A percentile compares a stretch with the other conserved stretches of the same genome.
phyloP scores from a whole-genome alignment of 2,329 filamentous ascomycete genomes.

The Talaromyces sp. region DNA sequence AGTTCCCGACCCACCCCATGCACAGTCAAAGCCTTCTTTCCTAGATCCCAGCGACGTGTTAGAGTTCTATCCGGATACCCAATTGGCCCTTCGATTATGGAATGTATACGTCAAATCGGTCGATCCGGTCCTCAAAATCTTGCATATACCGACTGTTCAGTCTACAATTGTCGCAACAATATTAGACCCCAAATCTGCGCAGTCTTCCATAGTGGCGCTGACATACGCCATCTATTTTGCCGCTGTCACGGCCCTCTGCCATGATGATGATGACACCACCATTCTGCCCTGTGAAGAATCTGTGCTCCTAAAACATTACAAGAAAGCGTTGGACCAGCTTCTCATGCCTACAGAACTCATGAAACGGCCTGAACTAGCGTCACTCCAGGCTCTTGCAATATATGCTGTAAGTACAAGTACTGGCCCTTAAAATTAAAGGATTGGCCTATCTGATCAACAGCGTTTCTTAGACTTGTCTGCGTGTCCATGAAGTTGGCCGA shows the following conservation, averaged over 20 bases:
- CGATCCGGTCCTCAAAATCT: conserved; percentile 23
- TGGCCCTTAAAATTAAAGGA: not conserved
- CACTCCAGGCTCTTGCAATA: conserved; percentile 23
- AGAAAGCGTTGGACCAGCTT: conserved; percentile 18
- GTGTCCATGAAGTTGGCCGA: conserved; percentile 44
- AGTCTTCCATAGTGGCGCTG: conserved; percentile 38
- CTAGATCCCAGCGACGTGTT: conserved; percentile 11
- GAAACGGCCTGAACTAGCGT: conserved; percentile 20
- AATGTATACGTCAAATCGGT: conserved; percentile 22
- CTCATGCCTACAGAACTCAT: conserved; percentile 20
- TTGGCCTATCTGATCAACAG: conserved; percentile 43
- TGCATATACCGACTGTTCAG: conserved; percentile 23
- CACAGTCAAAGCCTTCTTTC: not conserved
- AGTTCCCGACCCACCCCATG: not conserved
- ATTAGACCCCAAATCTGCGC: conserved; percentile 30
- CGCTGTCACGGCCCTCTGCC: conserved; percentile 43
- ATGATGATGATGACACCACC: conserved; percentile 24
- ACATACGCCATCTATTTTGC: conserved; percentile 58
- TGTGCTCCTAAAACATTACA: conserved; percentile 15
- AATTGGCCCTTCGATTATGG: conserved; percentile 22
- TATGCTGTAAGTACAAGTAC: conserved; percentile 25
- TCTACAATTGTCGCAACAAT: conserved; percentile 22
- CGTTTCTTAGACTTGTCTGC: conserved; percentile 52
- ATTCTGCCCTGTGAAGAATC: conserved; percentile 16
- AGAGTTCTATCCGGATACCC: conserved; percentile 21